These are phyloP conservation scores for Sporisorium graminicola DNA, from an alignment of 1,284 basidiomycete genomes.

Conservation along the genomic window DNA sequence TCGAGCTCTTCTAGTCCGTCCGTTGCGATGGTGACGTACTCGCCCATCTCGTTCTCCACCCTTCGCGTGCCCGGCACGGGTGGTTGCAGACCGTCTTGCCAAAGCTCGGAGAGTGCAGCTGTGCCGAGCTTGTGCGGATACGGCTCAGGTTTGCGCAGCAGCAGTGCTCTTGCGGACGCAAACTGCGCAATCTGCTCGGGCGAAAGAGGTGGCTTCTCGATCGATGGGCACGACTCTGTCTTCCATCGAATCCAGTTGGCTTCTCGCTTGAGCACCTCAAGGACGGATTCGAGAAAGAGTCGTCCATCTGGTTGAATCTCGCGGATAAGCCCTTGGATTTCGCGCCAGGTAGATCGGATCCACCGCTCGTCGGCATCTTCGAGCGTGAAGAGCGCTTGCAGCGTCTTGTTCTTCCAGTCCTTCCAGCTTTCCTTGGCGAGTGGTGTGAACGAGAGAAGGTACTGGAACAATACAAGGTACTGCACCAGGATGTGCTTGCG, in stretches of 20 bases:
- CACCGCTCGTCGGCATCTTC: slow-evolving; percentile 59
- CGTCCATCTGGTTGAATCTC: slow-evolving; percentile 59
- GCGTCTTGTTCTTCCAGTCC: slow-evolving; percentile 67
- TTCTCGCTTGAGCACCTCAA: slow-evolving; percentile 57
- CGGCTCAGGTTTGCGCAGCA: slow-evolving; percentile 31
- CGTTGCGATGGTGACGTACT: slow-evolving; percentile 48
- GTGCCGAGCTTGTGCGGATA: slow-evolving; percentile 62
- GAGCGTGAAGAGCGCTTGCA: slow-evolving; percentile 52
- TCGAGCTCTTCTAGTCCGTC: slow-evolving; percentile 67
- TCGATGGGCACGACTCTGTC: slow-evolving; percentile 60
- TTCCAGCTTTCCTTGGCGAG: slow-evolving; percentile 77
- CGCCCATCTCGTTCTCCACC: slow-evolving; percentile 57
- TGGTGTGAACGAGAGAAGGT: slow-evolving; percentile 82
- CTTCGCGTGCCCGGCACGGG: slow-evolving; percentile 39
- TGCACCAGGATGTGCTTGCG: slow-evolving; percentile 91
- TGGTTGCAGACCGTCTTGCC: slow-evolving; percentile 62
- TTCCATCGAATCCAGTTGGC: slow-evolving; percentile 67
- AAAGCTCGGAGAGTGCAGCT: slow-evolving; percentile 62
- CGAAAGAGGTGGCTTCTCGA: slow-evolving; percentile 54
- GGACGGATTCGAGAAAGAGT: slow-evolving; percentile 54
- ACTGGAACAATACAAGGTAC: slow-evolving; percentile 82
- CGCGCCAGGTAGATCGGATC: slow-evolving; percentile 62
- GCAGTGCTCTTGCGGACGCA: slow-evolving; percentile 29
- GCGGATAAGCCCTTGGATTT: slow-evolving; percentile 54
- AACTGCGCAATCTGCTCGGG: slow-evolving; percentile 46